phyloP scores from a whole-genome alignment of 305 asterid species.

The Solanum chacoense region DNA sequence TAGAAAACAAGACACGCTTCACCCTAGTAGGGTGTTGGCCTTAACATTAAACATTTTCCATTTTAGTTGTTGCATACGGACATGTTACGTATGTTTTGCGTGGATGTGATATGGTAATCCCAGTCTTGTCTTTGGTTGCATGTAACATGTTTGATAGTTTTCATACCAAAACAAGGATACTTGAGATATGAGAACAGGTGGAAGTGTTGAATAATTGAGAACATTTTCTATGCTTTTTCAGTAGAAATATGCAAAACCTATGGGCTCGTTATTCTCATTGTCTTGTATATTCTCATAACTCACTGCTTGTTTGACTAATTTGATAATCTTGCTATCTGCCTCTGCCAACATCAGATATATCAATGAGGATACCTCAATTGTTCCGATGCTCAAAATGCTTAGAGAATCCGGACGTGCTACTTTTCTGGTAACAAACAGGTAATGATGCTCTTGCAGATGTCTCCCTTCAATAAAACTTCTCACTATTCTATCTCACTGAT shows the following conservation, averaged over 20 bases:
- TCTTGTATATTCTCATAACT: not conserved
- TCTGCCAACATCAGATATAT: constrained; percentile 20
- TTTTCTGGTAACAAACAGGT: constrained; percentile 99
- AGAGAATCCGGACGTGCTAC: constrained; percentile 88
- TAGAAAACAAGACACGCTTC: not conserved
- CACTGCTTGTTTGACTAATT: not conserved
- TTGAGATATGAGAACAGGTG: not conserved
- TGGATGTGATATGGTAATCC: not conserved
- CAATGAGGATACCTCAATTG: constrained; percentile 61
- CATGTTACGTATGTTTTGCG: not conserved
- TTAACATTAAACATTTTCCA: not conserved
- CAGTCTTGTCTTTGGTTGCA: not conserved
- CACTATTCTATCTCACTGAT: constrained; percentile 2
- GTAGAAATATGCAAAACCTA: not conserved
- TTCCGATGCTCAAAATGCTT: constrained; percentile 94
- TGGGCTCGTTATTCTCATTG: not conserved
- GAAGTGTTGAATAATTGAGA: not conserved
- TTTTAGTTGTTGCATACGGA: not conserved
- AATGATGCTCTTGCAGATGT: not conserved
- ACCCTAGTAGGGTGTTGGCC: not conserved
- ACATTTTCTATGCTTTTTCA: not conserved
- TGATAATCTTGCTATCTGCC: not conserved
- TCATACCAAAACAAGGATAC: not conserved
- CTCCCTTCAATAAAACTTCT: not conserved
- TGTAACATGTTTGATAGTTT: not conserved